phyloP scores from a whole-genome alignment of 139 green algal species.

The Chara braunii region DNA sequence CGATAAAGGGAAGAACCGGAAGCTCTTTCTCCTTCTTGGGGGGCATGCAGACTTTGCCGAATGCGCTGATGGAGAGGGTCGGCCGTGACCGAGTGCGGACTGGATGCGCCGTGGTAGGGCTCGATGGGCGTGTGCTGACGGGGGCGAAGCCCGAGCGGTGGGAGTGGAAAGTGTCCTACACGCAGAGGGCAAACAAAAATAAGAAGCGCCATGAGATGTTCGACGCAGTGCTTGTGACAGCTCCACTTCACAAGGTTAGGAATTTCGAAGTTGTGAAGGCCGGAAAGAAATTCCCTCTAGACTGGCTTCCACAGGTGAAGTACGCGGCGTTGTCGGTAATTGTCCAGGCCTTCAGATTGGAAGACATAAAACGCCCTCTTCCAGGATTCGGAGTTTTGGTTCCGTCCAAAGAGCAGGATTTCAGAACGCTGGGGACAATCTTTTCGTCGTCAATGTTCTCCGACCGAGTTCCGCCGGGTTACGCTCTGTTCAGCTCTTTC shows the following conservation, averaged over 20 bases:
- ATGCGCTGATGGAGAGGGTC: slow-evolving; percentile 13
- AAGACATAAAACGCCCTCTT: slow-evolving; percentile 21
- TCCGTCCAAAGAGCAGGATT: slow-evolving; percentile 23
- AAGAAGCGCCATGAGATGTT: slow-evolving; percentile 12
- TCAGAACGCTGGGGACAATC: slow-evolving; percentile 34
- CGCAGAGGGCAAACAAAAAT: too few species aligned
- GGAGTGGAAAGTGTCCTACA: too few species aligned
- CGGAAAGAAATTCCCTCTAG: not conserved
- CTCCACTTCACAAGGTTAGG: slow-evolving; percentile 13
- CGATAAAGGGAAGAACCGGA: not conserved
- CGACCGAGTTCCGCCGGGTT: slow-evolving; percentile 19
- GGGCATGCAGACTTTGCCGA: slow-evolving; percentile 32
- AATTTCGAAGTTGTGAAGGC: slow-evolving; percentile 13
- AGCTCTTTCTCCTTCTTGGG: slow-evolving; percentile 31
- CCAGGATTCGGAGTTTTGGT: slow-evolving; percentile 39
- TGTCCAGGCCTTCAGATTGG: slow-evolving; percentile 16
- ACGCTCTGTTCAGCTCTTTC: slow-evolving; percentile 32
- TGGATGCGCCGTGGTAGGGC: not conserved
- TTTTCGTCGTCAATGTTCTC: slow-evolving; percentile 42
- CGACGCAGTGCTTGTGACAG: slow-evolving; percentile 33
- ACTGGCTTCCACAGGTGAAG: slow-evolving; percentile 5
- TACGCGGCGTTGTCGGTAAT: slow-evolving; percentile 34
- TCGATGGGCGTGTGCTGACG: slow-evolving; percentile 5
- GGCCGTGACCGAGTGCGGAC: not conserved
- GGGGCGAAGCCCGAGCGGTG: not conserved